A percentile compares a stretch with the other conserved stretches of the same genome.
phyloP scores from a whole-genome alignment of 2,329 filamentous ascomycete genomes.

The Fusarium tanahbumbuense region DNA sequence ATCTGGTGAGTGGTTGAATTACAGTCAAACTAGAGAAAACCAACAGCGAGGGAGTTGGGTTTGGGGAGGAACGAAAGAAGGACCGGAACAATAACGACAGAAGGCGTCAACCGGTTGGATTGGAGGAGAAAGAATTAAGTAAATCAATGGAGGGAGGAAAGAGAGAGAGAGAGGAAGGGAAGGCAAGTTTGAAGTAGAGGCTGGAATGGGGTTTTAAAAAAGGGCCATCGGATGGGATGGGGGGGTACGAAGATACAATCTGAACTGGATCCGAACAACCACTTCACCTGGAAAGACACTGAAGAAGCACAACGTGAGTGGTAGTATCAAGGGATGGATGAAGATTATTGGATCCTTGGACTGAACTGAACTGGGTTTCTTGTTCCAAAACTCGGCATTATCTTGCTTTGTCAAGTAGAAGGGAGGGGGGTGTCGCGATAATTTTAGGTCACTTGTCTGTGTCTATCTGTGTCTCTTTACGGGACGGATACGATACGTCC shows the following conservation, averaged over 20 bases:
- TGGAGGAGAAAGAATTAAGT: constrained; percentile 29
- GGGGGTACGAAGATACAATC: constrained; percentile 6
- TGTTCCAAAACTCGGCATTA: constrained; percentile 15
- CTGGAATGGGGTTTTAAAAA: constrained; percentile 45
- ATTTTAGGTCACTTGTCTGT: background rate
- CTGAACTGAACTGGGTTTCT: background rate
- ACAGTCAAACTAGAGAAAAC: constrained; percentile 44
- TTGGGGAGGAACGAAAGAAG: constrained; percentile 40
- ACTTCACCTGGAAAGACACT: background rate
- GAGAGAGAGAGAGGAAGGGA: constrained; percentile 33
- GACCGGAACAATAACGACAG: constrained; percentile 27
- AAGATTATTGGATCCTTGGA: constrained; percentile 26
- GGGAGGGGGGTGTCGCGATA: constrained; percentile 16
- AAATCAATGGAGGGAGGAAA: constrained; percentile 35
- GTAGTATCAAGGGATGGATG: constrained; percentile 30
- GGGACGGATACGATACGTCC: background rate
- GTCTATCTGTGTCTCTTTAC: background rate
- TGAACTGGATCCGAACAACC: constrained; percentile 9
- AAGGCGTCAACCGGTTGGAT: constrained; percentile 36
- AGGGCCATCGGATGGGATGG: constrained; percentile 7
- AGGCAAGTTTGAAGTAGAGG: constrained; percentile 31
- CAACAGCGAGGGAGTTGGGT: constrained; percentile 55
- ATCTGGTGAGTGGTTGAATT: constrained; percentile 37
- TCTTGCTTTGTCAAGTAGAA: background rate
- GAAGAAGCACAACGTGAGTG: constrained; percentile 2